Percentiles rank a stretch among this genome's conserved stretches.
Conservation (phyloP, 495 filamentous ascomycete species). For the Xylaria sp. region DNA sequence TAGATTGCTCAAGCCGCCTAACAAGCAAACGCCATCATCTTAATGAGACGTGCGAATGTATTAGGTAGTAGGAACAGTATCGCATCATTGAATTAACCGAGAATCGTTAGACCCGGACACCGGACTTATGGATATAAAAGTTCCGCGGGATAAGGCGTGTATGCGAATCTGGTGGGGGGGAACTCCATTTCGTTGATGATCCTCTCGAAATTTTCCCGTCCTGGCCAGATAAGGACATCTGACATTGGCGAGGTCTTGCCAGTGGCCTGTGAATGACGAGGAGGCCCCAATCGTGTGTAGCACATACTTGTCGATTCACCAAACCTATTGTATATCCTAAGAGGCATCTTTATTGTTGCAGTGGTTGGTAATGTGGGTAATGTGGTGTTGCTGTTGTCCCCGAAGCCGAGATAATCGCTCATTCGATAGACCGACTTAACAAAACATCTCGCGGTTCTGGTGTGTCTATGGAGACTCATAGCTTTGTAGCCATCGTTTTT, state of each 20-base stretch:
- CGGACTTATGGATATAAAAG: too few relatives aligned
- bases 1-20: background rate
- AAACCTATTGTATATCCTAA: background rate
- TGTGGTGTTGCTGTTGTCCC: background rate
- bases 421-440: background rate
- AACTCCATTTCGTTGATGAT: too few relatives aligned
- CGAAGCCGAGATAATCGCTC: background rate
- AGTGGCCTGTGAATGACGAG: background rate
- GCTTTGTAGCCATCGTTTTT: conserved; percentile 1
- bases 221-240: background rate
- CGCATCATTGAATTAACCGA: background rate
- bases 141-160: background rate
- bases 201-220: too few relatives aligned
- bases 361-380: background rate
- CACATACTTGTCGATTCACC: background rate
- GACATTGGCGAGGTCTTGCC: background rate
- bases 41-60: background rate
- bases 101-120: background rate
- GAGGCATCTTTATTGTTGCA: background rate
- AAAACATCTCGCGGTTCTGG: background rate
- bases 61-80: background rate
- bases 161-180: background rate
- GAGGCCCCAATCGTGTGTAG: too few relatives aligned
- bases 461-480: background rate
- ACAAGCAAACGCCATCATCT: background rate